Conservation (phyloP, 495 filamentous ascomycete genomes). For the Chlorociboria aeruginascens region DNA sequence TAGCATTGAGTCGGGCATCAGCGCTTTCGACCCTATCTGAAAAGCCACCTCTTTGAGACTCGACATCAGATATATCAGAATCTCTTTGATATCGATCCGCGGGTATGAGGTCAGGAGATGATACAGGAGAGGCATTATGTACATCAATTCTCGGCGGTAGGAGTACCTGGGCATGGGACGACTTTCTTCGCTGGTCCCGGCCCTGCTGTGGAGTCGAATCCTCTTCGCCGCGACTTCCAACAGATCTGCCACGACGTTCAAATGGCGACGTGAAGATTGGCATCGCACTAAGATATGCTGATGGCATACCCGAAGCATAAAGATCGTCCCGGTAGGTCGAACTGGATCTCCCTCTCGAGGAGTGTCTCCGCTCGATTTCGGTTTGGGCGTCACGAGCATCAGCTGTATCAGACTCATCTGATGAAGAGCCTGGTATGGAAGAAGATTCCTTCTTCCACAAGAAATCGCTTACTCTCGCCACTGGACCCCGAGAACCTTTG, state of each 20-base stretch:
- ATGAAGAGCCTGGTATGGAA: conserved; percentile 8
- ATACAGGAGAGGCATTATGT: conserved; percentile 33
- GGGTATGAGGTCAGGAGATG: conserved; percentile 17
- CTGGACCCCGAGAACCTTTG: conserved; percentile 47
- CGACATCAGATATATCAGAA: conserved; percentile 17
- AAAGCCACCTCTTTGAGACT: conserved; percentile 16
- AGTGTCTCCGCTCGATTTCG: conserved; percentile 13
- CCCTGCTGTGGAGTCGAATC: background rate
- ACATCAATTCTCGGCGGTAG: conserved; percentile 51
- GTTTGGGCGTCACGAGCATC: conserved; percentile 19
- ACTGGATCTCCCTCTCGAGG: too few species aligned
- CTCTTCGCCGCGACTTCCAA: background rate
- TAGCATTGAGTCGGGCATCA: conserved; percentile 24
- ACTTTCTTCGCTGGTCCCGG: conserved; percentile 14
- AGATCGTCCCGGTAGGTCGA: conserved; percentile 9
- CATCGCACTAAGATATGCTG: conserved; percentile 30
- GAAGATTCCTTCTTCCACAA: conserved; percentile 40
- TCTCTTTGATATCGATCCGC: conserved; percentile 5
- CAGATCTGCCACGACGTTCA: conserved; percentile 25
- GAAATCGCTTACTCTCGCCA: conserved; percentile 44
- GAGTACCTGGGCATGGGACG: conserved; percentile 40
- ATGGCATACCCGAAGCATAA: conserved; percentile 27
- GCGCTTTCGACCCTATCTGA: conserved; percentile 15
- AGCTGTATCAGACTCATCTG: conserved; percentile 32
- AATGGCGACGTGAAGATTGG: conserved; percentile 39